Evolutionary conservation across 75 land plant species (phyloP), one percentile per base, ranked within the genome.

Genomic region (Cunninghamia lanceolata): DNA sequence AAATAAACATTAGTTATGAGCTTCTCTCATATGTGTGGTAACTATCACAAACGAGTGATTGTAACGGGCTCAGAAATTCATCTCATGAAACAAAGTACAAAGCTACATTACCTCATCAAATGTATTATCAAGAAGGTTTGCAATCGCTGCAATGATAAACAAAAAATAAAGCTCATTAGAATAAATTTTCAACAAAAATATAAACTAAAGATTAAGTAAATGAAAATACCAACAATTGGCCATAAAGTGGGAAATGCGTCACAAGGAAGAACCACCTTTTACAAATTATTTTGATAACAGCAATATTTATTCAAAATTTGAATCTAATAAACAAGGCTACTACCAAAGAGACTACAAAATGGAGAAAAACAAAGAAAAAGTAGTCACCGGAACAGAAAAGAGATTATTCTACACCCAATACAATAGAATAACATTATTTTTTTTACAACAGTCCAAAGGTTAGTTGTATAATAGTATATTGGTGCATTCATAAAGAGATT

Each of bases 111-210:
- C 98, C 96, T 97, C 99, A 86, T 97, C 99, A 83, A 97, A 89
- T 36, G 99, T 94, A 90, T 97, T 97, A 82, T 97, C 99, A 91
- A 97, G 85, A 42, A 97, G 95, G 88, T 97, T 98, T 40, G 99
- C 99, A 86, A 97, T 91, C 38, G 99, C 99, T 96, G 96, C 94
- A 89, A 28, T 17, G 36, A 83, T 50, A 35, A 54, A 83, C 38
- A 36, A 35, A 34, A 83, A 63, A 63, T 50, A 83, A 28, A 34
- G 28, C 42, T 43, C 15, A 46, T 46, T n/a, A 53, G 9, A 83
- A 8, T 53, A 32, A 63, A 13, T 16, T 45, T 28, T 21, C 28
- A 79, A 42, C 82, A 21, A 21, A 79, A 79, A 25, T 79, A 25
- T 3, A 3, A 42, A 7, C 45, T 79, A 10, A 19, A 21, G 47